phyloP scores from a whole-genome alignment of 2,329 filamentous ascomycete genomes.

The Exophiala sp. region DNA sequence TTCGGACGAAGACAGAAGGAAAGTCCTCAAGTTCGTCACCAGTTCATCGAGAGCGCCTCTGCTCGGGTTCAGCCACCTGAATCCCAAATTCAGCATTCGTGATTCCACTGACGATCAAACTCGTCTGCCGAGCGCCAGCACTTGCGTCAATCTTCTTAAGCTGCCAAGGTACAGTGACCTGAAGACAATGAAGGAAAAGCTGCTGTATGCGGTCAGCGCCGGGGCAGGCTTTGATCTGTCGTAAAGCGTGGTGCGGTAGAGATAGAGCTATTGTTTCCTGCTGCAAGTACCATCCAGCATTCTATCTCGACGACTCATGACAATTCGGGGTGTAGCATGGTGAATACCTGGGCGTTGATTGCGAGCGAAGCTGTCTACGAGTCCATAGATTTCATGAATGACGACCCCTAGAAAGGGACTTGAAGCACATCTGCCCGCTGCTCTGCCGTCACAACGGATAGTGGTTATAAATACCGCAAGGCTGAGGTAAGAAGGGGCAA shows the following conservation, averaged over 20 bases:
- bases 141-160: conserved; percentile 92
- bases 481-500: too few relatives aligned
- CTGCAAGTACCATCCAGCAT: too few relatives aligned
- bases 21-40: conserved; percentile 92
- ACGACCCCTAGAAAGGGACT: too few relatives aligned
- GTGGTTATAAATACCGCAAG: too few relatives aligned
- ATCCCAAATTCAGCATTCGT: conserved; percentile 80
- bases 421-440: too few relatives aligned
- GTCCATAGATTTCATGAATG: too few relatives aligned
- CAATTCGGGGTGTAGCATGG: too few relatives aligned
- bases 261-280: too few relatives aligned
- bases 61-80: conserved; percentile 78
- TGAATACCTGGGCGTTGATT: too few relatives aligned
- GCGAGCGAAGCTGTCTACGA: too few relatives aligned
- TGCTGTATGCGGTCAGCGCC: conserved; percentile 82
- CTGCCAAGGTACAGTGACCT: conserved; percentile 71
- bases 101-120: conserved; percentile 72
- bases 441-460: too few relatives aligned
- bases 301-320: too few relatives aligned
- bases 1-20: conserved; percentile 68
- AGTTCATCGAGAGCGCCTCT: conserved; percentile 85
- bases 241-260: conserved; percentile 3
- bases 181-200: conserved; percentile 63
- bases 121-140: conserved; percentile 84
- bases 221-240: conserved; percentile 83